phyloP scores from a whole-genome alignment of 1,284 basidiomycete species.

The Tremellales sp. region DNA sequence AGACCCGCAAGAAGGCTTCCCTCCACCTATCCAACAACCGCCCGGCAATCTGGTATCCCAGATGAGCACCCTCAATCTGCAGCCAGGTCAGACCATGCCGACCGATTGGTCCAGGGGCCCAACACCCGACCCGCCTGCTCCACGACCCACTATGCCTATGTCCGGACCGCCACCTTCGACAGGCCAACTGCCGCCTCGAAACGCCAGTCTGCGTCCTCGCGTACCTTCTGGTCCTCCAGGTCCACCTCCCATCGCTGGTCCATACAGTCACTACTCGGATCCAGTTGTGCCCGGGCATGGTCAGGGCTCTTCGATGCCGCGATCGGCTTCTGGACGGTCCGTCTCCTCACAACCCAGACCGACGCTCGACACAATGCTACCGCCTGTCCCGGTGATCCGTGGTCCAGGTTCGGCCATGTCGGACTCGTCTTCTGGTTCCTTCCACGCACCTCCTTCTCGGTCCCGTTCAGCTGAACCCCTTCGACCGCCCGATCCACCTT shows the following conservation, averaged over 20 bases:
- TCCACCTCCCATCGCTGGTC: neutral
- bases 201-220: slow-evolving; percentile 27
- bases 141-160: neutral
- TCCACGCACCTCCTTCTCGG: slow-evolving; percentile 14
- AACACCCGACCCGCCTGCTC: slow-evolving; percentile 10
- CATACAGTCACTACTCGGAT: neutral
- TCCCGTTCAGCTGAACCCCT: slow-evolving; percentile 35
- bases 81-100: slow-evolving; percentile 26
- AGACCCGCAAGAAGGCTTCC: slow-evolving; percentile 8
- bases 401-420: slow-evolving; percentile 26
- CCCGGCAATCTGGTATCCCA: slow-evolving; percentile 27
- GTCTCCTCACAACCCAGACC: slow-evolving; percentile 24
- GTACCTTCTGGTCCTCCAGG: slow-evolving; percentile 1
- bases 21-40: slow-evolving; percentile 4
- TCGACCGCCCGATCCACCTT: slow-evolving; percentile 31
- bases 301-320: slow-evolving; percentile 18
- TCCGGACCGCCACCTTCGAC: slow-evolving; percentile 4
- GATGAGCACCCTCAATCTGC: slow-evolving; percentile 32
- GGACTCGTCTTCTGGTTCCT: slow-evolving; percentile 11
- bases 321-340: slow-evolving; percentile 32
- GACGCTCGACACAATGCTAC: slow-evolving; percentile 11
- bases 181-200: slow-evolving; percentile 25
- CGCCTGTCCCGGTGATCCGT: slow-evolving; percentile 28
- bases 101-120: slow-evolving; percentile 27
- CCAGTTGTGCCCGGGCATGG: neutral